phyloP scores from a whole-genome alignment of 1,139 yeast species.

The Blastobotrys raffinosifermentans region DNA sequence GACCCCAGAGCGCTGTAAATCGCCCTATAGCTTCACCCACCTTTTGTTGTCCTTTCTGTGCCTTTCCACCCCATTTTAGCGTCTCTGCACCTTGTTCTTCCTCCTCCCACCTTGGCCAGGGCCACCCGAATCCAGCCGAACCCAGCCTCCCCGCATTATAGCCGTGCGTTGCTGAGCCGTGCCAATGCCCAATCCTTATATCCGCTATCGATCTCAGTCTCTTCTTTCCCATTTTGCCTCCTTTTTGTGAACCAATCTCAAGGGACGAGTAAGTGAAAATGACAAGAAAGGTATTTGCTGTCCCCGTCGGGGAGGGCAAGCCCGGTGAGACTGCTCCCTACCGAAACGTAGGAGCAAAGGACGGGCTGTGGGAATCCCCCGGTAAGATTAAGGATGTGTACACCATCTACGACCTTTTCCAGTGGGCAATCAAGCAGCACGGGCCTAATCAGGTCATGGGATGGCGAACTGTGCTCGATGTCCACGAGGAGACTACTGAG shows the following conservation, averaged over 20 bases:
- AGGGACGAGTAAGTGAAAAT: background rate
- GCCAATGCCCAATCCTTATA: too few relatives aligned
- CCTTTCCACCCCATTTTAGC: too few relatives aligned
- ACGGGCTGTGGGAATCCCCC: constrained; percentile 39
- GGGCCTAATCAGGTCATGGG: constrained; percentile 61
- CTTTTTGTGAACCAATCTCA: background rate
- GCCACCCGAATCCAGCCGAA: too few relatives aligned
- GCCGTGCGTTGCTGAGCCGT: too few relatives aligned
- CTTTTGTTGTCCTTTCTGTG: too few relatives aligned
- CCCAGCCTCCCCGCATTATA: too few relatives aligned
- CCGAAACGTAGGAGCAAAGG: constrained; percentile 59
- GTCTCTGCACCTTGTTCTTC: too few relatives aligned
- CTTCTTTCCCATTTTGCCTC: background rate
- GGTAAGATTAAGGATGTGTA: constrained; percentile 31
- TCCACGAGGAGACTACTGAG: constrained; percentile 70
- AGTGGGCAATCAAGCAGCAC: constrained; percentile 57
- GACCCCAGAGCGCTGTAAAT: too few relatives aligned
- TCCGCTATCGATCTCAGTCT: background rate
- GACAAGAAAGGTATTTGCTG: constrained; percentile 37
- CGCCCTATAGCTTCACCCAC: too few relatives aligned
- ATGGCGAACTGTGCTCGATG: constrained; percentile 67
- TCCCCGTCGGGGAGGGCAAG: constrained; percentile 74
- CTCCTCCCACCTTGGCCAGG: too few relatives aligned
- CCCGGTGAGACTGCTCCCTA: constrained; percentile 91
- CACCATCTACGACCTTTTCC: constrained; percentile 65